Evolutionary conservation across 2,329 filamentous ascomycete genomes (phyloP), one percentile per base, ranked within the genome.

Genomic region (Cladorrhinum sp.): DNA sequence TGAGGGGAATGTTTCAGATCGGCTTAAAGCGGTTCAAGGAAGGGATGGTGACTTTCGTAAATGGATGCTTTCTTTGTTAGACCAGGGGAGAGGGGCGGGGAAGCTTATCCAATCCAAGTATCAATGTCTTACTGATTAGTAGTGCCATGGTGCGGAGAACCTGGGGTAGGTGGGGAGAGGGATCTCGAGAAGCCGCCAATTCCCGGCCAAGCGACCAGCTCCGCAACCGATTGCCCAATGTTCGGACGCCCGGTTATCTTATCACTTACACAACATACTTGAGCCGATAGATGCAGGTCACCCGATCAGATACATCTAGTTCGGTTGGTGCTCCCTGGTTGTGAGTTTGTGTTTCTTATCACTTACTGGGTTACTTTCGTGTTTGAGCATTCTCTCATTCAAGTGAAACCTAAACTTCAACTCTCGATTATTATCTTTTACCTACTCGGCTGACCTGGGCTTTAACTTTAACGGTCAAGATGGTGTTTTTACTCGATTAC

Each of bases 401-500:
- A 3, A 36, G 16, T 50, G n/a, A n/a, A n/a, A n/a, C n/a, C n/a
- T n/a, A n/a, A n/a, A n/a, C n/a, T n/a, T n/a, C 38, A 45, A 51
- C 10, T 24, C 9, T 51, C 16, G n/a, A n/a, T n/a, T n/a, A n/a
- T n/a, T n/a, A n/a, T 10, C 16, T 50, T 25, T n/a, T 18, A 16
- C 13, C n/a, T n/a, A n/a, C n/a, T n/a, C n/a, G n/a, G n/a, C n/a
- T n/a, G n/a, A n/a, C n/a, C n/a, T n/a, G n/a, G 10, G 22, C 24
- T 51, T 51, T 16, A 24, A 27, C 4, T 8, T 4, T 20, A 23
- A 22, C 22, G n/a, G 12, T 59, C 57, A 63, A 36, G 32, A 79
- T 78, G 75, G 73, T 77, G 29, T 76, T 79, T 62, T 72, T 80
- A 36, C 66, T 75, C 45, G 77, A 80, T 62, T 92, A 91, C 70